These are phyloP conservation scores for Suhomyces yuchorum DNA, from an alignment of 1,139 yeast genomes.

Conservation along the genomic window DNA sequence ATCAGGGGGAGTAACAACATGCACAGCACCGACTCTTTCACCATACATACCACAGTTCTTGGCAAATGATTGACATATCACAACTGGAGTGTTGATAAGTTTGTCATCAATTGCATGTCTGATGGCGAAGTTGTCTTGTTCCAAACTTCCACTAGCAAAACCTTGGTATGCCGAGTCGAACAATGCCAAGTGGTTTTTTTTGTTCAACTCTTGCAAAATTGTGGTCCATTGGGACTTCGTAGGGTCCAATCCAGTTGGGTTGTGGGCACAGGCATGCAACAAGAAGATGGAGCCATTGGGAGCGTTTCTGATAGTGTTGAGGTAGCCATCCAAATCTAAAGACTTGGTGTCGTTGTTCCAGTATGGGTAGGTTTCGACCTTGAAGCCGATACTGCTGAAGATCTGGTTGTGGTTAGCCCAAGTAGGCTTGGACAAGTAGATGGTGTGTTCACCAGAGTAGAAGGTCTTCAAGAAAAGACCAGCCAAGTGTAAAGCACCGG, in stretches of 20 bases:
- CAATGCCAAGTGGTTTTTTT: slow-evolving; percentile 42
- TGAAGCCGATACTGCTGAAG: slow-evolving; percentile 59
- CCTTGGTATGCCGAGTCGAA: slow-evolving; percentile 55
- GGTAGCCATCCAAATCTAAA: slow-evolving; percentile 68
- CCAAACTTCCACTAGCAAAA: slow-evolving; percentile 87
- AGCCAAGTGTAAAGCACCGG: slow-evolving; percentile 92
- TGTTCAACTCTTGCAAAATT: slow-evolving; percentile 50
- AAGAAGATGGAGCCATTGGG: slow-evolving; percentile 75
- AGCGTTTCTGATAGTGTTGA: slow-evolving; percentile 66
- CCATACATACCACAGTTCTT: slow-evolving; percentile 98
- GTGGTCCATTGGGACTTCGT: slow-evolving; percentile 44
- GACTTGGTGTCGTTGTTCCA: slow-evolving; percentile 66
- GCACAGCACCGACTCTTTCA: slow-evolving; percentile 95
- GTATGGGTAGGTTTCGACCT: slow-evolving; percentile 71
- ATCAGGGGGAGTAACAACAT: slow-evolving; percentile 56
- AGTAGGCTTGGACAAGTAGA: slow-evolving; percentile 86
- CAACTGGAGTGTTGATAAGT: slow-evolving; percentile 48
- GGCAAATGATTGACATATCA: slow-evolving; percentile 95
- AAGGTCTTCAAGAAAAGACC: slow-evolving; percentile 69
- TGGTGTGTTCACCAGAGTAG: slow-evolving; percentile 50
- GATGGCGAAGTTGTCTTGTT: slow-evolving; percentile 83
- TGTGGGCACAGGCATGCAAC: slow-evolving; percentile 54
- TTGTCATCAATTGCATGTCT: slow-evolving; percentile 69
- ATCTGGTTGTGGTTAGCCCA: slow-evolving; percentile 96
- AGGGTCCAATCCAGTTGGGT: slow-evolving; percentile 55